Base-by-base conservation (phyloP, 1,139 yeast species). In the Nakaseomyces uthaithaninus region DNA sequence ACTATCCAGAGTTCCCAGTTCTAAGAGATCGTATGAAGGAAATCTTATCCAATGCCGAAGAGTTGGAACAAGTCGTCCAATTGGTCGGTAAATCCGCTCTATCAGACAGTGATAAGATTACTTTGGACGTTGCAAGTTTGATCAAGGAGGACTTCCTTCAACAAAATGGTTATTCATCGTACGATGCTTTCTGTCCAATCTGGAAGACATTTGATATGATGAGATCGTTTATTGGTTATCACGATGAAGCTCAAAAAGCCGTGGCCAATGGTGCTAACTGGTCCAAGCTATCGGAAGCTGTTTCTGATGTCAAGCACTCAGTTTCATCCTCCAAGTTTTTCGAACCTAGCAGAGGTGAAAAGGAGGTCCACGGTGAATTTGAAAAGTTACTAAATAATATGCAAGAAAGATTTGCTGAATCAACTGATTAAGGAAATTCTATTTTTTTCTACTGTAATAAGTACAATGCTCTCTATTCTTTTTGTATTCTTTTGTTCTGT, bases 161-260 rank as follows among this genome's bases (percentile, higher is more conserved):
- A 71, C 99, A 91, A 71, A 91, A 91, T 66, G 99, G 99, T 69
- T 91, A 93, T 69, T 91, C 97, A 33, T 71, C 94, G 40, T 91
- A 93, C 63, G 99, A 91, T 68, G 95, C 94, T 39, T 91, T 87
- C 81, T 91, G 99, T 70, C 99, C 99, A 54, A 84, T 91, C 60
- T 91, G 98, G 98, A 91, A 91, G 74, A 91, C 99, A 43, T 82
- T 77, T 57, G 94, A 86, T 63, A 91, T 91, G 98, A 87, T 91
- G 96, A 86, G 84, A 67, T 81, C 91, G 17, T 91, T 91, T 58
- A 78, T 87, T 48, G 67, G 87, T 33, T 91, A 91, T 68, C 79
- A 84, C 60, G 96, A 91, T 53, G 97, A 91, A 69, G 97, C 99
- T 26, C 97, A 89, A 69, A 89, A 86, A 71, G 95, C 97, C 12